Conservation (phyloP, 768 basidiomycete species). For the Naematelia encephala region DNA sequence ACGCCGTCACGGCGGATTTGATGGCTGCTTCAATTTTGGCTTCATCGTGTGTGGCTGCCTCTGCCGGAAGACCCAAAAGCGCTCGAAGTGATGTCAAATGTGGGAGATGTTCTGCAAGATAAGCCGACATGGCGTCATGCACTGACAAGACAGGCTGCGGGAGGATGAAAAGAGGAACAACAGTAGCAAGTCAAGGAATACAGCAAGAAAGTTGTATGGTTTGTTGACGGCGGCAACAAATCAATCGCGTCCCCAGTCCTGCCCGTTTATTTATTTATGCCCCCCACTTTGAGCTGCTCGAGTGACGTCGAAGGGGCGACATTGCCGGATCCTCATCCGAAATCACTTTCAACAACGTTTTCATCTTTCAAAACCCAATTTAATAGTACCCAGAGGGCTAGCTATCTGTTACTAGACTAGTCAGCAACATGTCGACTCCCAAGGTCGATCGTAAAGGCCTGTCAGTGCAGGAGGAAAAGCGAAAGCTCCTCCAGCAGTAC, state of each 20-base stretch:
- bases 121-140: slow-evolving; percentile 32
- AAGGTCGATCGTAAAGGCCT: slow-evolving; percentile 24
- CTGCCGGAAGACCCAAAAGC: slow-evolving; percentile 75
- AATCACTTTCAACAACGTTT: neutral
- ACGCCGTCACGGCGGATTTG: slow-evolving; percentile 68
- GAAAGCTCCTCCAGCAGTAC: slow-evolving; percentile 51
- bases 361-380: neutral
- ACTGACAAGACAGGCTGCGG: neutral
- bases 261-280: neutral
- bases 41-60: slow-evolving; percentile 77
- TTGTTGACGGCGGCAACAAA: slow-evolving; percentile 19
- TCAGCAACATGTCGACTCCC: slow-evolving; percentile 2
- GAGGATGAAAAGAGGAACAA: neutral
- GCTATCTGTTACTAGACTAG: slow-evolving; percentile 7
- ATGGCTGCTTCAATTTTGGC: slow-evolving; percentile 69
- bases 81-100: slow-evolving; percentile 75
- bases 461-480: slow-evolving; percentile 45
- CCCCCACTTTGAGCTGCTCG: neutral
- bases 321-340: neutral
- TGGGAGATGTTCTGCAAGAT: slow-evolving; percentile 66
- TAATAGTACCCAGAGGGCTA: no score
- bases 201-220: neutral
- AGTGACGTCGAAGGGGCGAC: neutral
- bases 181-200: neutral
- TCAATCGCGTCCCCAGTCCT: slow-evolving; percentile 10